These are phyloP conservation scores for Neurospora sp. DNA, from an alignment of 2,329 filamentous ascomycete genomes.

Conservation along the genomic window DNA sequence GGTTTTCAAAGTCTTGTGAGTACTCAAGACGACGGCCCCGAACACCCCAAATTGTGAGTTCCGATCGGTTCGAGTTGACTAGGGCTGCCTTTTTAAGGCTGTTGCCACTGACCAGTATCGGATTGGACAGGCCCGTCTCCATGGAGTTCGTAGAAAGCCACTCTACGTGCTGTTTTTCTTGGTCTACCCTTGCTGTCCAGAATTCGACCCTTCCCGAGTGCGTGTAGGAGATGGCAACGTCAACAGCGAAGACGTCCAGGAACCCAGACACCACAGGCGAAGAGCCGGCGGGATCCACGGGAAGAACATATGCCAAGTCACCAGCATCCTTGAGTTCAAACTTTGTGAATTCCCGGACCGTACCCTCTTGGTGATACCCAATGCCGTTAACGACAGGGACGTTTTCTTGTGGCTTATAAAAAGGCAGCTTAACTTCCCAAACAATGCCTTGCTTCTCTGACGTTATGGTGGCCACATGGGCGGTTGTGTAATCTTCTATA, in stretches of 20 bases:
- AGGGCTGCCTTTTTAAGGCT: slow-evolving; percentile 80
- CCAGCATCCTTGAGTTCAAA: slow-evolving; percentile 56
- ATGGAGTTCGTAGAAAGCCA: slow-evolving; percentile 78
- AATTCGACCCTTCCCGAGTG: slow-evolving; percentile 65
- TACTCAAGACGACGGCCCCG: slow-evolving; percentile 74
- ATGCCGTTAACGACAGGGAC: slow-evolving; percentile 9
- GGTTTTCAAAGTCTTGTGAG: slow-evolving; percentile 60
- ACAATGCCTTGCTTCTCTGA: slow-evolving; percentile 70
- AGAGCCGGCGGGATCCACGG: slow-evolving; percentile 78
- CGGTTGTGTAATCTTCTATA: slow-evolving; percentile 43
- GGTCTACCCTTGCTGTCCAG: slow-evolving; percentile 72
- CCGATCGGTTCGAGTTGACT: slow-evolving; percentile 62
- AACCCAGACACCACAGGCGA: slow-evolving; percentile 63
- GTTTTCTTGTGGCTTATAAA: slow-evolving; percentile 22
- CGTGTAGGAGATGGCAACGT: slow-evolving; percentile 80
- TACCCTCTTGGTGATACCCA: slow-evolving; percentile 20
- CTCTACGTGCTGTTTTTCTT: slow-evolving; percentile 50
- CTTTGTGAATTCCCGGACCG: slow-evolving; percentile 56
- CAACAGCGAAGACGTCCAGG: slow-evolving; percentile 75
- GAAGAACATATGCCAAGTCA: slow-evolving; percentile 59
- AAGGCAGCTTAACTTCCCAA: slow-evolving; percentile 64
- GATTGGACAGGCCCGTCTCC: slow-evolving; percentile 64
- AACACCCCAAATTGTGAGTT: slow-evolving; percentile 86
- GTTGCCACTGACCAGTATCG: slow-evolving; percentile 73
- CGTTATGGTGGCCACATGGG: slow-evolving; percentile 73